A percentile compares a stretch with the other conserved stretches of the same genome.
Evolutionary conservation across 2,329 filamentous ascomycete species (phyloP).

Genomic region (Paradendryphiella salina): DNA sequence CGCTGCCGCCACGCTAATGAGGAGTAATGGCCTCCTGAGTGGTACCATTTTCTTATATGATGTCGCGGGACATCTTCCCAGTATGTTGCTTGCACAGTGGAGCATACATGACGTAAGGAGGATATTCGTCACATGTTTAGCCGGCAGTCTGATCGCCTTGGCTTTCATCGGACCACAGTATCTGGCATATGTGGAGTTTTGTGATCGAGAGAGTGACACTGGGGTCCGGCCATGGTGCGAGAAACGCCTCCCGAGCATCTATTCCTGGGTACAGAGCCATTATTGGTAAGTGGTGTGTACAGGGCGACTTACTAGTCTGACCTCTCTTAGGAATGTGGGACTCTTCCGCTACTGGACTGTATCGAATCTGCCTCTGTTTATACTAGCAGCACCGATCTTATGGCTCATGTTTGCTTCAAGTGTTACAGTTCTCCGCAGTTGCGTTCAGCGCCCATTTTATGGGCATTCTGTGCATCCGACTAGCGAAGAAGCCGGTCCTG

Average conservation of each 20-base stretch:
- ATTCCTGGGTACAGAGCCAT: constrained; percentile 81
- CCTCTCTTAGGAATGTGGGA: constrained; percentile 73
- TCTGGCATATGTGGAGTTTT: constrained; percentile 71
- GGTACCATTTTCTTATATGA: constrained; percentile 71
- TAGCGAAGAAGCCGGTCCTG: constrained; percentile 14
- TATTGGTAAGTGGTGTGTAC: constrained; percentile 73
- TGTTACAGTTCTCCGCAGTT: constrained; percentile 48
- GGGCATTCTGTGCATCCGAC: constrained; percentile 22
- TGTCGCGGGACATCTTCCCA: constrained; percentile 46
- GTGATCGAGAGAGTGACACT: constrained; percentile 23
- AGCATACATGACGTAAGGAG: constrained; percentile 53
- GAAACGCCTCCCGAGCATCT: constrained; percentile 78
- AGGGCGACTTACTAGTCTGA: constrained; percentile 8
- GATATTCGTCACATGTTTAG: constrained; percentile 63
- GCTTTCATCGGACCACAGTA: constrained; percentile 74
- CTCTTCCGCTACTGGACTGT: constrained; percentile 89
- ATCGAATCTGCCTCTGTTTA: constrained; percentile 83
- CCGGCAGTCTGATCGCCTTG: constrained; percentile 67
- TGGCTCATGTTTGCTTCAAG: constrained; percentile 65
- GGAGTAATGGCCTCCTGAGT: constrained; percentile 85
- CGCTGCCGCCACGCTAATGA: constrained; percentile 70
- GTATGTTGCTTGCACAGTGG: constrained; percentile 40
- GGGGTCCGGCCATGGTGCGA: constrained; percentile 71
- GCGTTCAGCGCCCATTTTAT: constrained; percentile 44
- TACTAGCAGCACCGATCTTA: constrained; percentile 79